Conservation (phyloP, 2,329 filamentous ascomycete genomes). For the Ambrosiella xylebori region DNA sequence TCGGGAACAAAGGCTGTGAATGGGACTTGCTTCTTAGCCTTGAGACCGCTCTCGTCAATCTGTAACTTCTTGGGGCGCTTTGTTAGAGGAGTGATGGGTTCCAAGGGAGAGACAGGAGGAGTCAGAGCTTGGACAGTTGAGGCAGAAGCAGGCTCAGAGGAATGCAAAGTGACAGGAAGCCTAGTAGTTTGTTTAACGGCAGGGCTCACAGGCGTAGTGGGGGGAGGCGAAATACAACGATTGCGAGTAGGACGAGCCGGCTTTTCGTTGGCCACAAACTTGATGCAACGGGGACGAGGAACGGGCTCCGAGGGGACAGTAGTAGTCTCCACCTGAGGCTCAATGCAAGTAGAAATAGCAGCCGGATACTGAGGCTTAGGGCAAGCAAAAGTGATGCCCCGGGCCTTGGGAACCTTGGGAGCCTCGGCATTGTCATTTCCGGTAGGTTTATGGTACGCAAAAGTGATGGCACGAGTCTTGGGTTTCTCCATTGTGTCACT, state of each 20-base stretch:
- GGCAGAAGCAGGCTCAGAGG: slow-evolving; percentile 6
- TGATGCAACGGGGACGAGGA: slow-evolving; percentile 46
- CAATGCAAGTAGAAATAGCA: background rate
- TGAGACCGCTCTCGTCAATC: slow-evolving; percentile 10
- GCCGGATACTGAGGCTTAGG: background rate
- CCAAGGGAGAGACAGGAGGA: slow-evolving; percentile 3
- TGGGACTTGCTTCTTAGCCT: slow-evolving; percentile 28
- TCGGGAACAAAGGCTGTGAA: slow-evolving; percentile 88
- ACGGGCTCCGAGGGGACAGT: slow-evolving; percentile 1
- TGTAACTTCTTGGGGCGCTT: slow-evolving; percentile 11
- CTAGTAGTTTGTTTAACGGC: slow-evolving; percentile 2
- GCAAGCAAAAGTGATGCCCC: slow-evolving; percentile 5
- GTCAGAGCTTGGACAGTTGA: slow-evolving; percentile 8
- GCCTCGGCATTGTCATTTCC: background rate
- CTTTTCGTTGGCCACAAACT: slow-evolving; percentile 44
- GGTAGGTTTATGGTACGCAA: slow-evolving; percentile 4
- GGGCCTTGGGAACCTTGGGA: background rate
- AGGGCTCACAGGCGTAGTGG: background rate
- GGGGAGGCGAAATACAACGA: slow-evolving; percentile 8
- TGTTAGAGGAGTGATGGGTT: slow-evolving; percentile 4
- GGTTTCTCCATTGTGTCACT: background rate
- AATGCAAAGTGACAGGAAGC: background rate
- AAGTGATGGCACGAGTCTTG: slow-evolving; percentile 6
- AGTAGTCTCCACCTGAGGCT: background rate
- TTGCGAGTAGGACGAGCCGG: slow-evolving; percentile 3